Evolutionary conservation across 129 eudicot genomes (phyloP).

Genomic region (Oenanthe sinensis): DNA sequence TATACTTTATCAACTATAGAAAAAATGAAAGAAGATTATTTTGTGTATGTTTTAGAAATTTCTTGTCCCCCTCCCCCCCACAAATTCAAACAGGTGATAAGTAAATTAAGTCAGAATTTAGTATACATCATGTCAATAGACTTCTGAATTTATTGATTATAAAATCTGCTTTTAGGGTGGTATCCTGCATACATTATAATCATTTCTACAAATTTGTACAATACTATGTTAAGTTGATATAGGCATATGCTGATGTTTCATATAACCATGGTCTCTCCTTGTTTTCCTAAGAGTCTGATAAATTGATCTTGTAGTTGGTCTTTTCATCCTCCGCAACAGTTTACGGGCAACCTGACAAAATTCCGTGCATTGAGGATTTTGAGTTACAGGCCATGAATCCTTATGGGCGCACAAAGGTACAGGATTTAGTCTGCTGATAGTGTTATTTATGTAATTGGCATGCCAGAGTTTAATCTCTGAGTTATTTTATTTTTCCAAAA

Average conservation of each 20-base stretch:
- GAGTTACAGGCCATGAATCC: conserved; percentile 86
- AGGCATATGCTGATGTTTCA: background rate
- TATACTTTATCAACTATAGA: background rate
- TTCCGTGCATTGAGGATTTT: conserved; percentile 86
- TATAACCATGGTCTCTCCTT: background rate
- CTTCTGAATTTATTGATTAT: too few species aligned
- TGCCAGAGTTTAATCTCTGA: background rate
- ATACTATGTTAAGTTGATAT: background rate
- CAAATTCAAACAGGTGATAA: background rate
- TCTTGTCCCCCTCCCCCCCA: background rate
- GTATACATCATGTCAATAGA: background rate
- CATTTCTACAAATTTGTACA: background rate
- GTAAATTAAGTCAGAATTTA: background rate
- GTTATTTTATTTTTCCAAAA: background rate
- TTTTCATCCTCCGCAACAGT: conserved; percentile 98
- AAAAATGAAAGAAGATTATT: too few species aligned
- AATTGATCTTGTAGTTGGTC: conserved; percentile 55
- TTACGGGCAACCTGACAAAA: conserved; percentile 90
- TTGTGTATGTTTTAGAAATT: too few species aligned
- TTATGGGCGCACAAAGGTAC: conserved; percentile 97
- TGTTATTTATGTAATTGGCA: background rate
- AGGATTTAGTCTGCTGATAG: background rate
- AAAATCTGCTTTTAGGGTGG: too few species aligned
- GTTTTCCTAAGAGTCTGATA: conserved; percentile 7
- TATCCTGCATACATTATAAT: too few species aligned